A percentile compares a stretch with the other conserved stretches of the same genome.
These are phyloP conservation scores for Colletotrichum incanum DNA, from an alignment of 2,329 filamentous ascomycete genomes.

Conservation along the genomic window DNA sequence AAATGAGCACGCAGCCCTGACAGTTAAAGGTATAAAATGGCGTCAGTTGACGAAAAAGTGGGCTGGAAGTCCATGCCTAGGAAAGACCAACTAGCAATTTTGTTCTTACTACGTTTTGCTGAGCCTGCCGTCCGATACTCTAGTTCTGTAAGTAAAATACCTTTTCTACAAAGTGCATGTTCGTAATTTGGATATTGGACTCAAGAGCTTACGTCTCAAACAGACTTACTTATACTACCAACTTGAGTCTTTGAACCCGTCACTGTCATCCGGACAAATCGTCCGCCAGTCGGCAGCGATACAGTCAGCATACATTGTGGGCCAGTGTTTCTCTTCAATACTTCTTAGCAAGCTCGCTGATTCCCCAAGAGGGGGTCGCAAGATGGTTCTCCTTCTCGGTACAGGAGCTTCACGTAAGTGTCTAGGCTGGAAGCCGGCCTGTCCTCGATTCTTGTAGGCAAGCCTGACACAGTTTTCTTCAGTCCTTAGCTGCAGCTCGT, in stretches of 20 bases:
- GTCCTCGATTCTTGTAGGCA: no score
- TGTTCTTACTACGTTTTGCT: background rate
- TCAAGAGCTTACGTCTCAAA: background rate
- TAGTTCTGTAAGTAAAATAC: background rate
- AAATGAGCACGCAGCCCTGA: background rate
- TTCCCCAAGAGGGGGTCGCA: background rate
- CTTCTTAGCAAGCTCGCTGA: background rate
- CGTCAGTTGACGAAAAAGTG: background rate
- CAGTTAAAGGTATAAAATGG: background rate
- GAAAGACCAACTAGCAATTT: background rate
- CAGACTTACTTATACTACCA: constrained; percentile 3
- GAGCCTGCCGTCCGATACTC: background rate
- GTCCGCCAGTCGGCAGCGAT: background rate
- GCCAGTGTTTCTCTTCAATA: background rate
- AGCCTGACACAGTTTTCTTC: background rate
- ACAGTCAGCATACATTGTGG: background rate
- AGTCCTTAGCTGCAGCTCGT: background rate
- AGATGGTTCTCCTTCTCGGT: background rate
- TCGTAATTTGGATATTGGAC: background rate
- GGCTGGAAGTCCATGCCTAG: background rate
- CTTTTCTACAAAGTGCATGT: background rate
- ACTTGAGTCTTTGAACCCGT: background rate
- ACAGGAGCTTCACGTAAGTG: constrained; percentile 3
- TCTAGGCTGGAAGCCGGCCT: background rate
- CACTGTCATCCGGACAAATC: background rate